Evolutionary conservation across 345 rosid species (phyloP), one percentile per base, ranked within the genome.

Genomic region (Litchi chinensis): DNA sequence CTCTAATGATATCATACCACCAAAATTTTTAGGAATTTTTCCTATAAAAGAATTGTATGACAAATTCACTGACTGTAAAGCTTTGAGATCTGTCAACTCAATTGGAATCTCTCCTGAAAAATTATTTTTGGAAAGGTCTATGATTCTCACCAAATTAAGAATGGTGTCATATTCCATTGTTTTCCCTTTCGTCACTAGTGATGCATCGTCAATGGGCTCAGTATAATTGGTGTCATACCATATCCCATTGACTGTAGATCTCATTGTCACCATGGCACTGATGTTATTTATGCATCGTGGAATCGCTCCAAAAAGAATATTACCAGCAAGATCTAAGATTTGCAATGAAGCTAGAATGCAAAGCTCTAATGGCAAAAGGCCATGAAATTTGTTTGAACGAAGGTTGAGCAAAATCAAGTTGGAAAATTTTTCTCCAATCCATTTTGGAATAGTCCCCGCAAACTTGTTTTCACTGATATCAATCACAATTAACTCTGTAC

Each of bases 331-430:
- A 5, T 72, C 75, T 19, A 56, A 16, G 19, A 56, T 37, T n/a
- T 56, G 65, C 1, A 78, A 28, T 24, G 40, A 70, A 68, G 68
- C 4, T 0, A 82, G 40, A 70, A 11, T 4, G 28, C 81, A 82
- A 11, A 82, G 3, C 15, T 70, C 44, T 6, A n/a, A 32, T 21
- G 84, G 84, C 16, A 85, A 65, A 10, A 52, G 62, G 10, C 88
- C 82, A 4, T 63, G 9, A 11, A 85, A 80, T 18, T 32, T 65
- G 16, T 85, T 85, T 2, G 76, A 85, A 5, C 82, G 63, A 40
- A 82, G 54, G 13, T 43, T 74, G 26, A 82, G 52, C 18, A 78
- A 10, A 0, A 24, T 64, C 41, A 56, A 2, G 4, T 64, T 18
- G 0, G 73, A 39, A 6, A 74, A 50, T 0, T 6, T 28, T n/a